phyloP scores from a whole-genome alignment of 805 yeast genomes.

The Komagataella ulmi region DNA sequence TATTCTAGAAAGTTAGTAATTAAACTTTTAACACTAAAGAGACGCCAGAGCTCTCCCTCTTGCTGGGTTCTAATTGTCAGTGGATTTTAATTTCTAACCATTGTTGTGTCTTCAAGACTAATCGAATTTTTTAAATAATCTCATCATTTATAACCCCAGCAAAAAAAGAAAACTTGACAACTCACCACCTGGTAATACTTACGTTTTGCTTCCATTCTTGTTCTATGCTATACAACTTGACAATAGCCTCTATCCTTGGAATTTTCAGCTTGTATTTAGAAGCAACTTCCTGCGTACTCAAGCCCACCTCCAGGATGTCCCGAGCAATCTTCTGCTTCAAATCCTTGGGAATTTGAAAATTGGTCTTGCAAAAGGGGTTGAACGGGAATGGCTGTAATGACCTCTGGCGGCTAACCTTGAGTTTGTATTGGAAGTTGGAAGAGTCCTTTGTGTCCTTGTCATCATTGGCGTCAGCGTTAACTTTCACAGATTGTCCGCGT shows the following conservation, averaged over 20 bases:
- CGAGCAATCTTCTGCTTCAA: conserved; percentile 48
- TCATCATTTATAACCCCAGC: conserved; percentile 23
- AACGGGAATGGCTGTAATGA: conserved; percentile 71
- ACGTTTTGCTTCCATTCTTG: conserved; percentile 44
- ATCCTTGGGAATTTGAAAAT: conserved; percentile 40
- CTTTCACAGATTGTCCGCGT: conserved; percentile 19
- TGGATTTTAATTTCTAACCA: conserved; percentile 32
- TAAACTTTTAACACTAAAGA: conserved; percentile 8
- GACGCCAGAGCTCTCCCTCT: not conserved
- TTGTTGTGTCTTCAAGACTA: conserved; percentile 64
- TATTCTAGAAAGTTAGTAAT: conserved; percentile 30
- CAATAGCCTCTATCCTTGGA: conserved; percentile 81
- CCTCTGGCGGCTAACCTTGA: conserved; percentile 10
- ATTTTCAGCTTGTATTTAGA: conserved; percentile 68
- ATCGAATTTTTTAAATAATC: conserved; percentile 36
- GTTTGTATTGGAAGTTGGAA: conserved; percentile 7
- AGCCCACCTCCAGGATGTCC: conserved; percentile 37
- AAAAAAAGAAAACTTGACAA: not conserved
- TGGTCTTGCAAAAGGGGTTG: conserved; percentile 59
- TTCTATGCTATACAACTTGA: conserved; percentile 56
- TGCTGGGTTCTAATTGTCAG: conserved; percentile 6
- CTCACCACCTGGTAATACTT: conserved; percentile 20
- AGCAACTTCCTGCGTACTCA: conserved; percentile 62
- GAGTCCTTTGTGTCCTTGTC: conserved; percentile 5
- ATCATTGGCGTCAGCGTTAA: conserved; percentile 3